Base-by-base conservation (phyloP, 73 alveolate genomes). In the Symbiodinium natans region DNA sequence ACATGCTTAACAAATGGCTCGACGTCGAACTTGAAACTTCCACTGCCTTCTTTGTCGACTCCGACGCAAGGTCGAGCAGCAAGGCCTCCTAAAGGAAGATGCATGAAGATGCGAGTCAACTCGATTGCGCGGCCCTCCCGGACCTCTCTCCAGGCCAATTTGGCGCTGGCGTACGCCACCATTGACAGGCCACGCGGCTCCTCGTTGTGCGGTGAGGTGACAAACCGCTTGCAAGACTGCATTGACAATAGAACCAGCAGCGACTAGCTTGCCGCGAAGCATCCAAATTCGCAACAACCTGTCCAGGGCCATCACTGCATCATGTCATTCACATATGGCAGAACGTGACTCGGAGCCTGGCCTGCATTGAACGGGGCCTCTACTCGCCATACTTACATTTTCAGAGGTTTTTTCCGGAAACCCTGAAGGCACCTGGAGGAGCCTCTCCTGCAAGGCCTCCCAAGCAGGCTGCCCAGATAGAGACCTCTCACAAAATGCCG, bases 141-240 rank as follows among this genome's bases (percentile, higher is more conserved):
- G 38, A 31, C 94, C 95, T 88, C 73, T 40, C 73, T 59, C 74
- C 41, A 71, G 5, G 74, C 95, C 85, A 88, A 17, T 41, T 88
- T 88, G 36, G 95, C 95, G 8, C 77, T 31, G 25, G 95, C 95
- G 80, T 88, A 88, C 31, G 95, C 95, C 86, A 68, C 95, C 95
- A 88, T 88, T 43, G 95, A 88, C 33, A 88, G 43, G 5, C 95
- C 95, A 9, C 95, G 85, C 3, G 95, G 95, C 71, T 88, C 94
- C 94, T 87, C 39, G 71, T 15, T 52, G n/a, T 21, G 71, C 71
- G 71, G 17, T 52, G 71, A 1, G 71, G 71, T 52, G 31, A n/a
- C 71, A 8, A 52, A 23, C 29, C 27, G 25, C 21, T 13, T 11
- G 25, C 71, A 23, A 21, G 6, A 29, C 71, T 52, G 31, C n/a